phyloP scores from a whole-genome alignment of 163 green algal species.

The Trebouxiophyceae sp. region DNA sequence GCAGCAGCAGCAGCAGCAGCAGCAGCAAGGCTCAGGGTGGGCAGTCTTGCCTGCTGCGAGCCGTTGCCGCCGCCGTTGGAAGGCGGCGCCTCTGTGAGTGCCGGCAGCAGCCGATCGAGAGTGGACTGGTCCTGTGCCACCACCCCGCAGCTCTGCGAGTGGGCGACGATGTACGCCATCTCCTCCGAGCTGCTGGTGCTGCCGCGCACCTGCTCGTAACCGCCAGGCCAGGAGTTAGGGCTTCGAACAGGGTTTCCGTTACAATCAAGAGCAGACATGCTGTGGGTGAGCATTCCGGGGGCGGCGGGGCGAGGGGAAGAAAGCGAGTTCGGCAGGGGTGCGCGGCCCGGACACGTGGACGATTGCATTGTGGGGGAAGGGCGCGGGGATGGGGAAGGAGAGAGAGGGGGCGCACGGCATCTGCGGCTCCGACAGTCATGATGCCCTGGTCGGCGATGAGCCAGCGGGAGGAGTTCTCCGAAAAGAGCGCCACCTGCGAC shows the following conservation, averaged over 20 bases:
- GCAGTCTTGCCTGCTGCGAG: too few relatives aligned
- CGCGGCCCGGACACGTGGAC: too few relatives aligned
- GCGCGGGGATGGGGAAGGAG: too few relatives aligned
- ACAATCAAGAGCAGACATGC: too few relatives aligned
- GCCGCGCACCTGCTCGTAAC: slow-evolving; percentile 51
- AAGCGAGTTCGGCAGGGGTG: too few relatives aligned
- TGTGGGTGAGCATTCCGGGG: too few relatives aligned
- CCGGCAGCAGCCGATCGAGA: slow-evolving; percentile 53
- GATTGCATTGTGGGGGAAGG: too few relatives aligned
- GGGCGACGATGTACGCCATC: slow-evolving; percentile 69
- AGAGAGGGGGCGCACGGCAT: slow-evolving; percentile 34
- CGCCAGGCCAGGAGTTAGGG: not conserved
- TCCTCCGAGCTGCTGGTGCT: slow-evolving; percentile 56
- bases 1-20: too few relatives aligned
- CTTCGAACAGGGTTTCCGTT: not conserved
- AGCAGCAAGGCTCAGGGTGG: too few relatives aligned
- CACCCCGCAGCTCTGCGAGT: slow-evolving; percentile 53
- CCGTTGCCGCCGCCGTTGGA: slow-evolving; percentile 3
- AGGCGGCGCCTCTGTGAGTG: slow-evolving; percentile 12
- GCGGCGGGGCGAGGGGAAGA: too few relatives aligned
- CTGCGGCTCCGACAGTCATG: slow-evolving; percentile 49
- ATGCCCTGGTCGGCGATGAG: slow-evolving; percentile 80
- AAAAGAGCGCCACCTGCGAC: slow-evolving; percentile 68
- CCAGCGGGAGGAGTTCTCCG: slow-evolving; percentile 77
- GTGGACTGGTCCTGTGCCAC: slow-evolving; percentile 29